A percentile compares a stretch with the other conserved stretches of the same genome.
phyloP scores from a whole-genome alignment of 768 basidiomycete species.

The Sporobolomyces pararoseus region DNA sequence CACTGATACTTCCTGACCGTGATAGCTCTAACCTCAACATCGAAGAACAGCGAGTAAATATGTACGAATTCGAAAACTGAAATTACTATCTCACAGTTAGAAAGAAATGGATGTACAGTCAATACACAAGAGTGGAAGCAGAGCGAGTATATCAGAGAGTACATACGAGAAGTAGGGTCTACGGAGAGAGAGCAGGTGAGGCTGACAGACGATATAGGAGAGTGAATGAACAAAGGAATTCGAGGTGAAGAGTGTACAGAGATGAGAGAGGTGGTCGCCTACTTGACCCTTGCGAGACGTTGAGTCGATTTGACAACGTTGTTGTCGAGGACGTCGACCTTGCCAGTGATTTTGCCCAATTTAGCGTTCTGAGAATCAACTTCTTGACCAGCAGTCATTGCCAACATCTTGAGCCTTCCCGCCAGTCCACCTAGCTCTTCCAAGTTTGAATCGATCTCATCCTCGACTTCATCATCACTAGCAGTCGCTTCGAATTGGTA shows the following conservation, averaged over 20 bases:
- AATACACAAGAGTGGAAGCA: background rate
- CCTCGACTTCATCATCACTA: constrained; percentile 89
- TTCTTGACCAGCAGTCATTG: constrained; percentile 57
- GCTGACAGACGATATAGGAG: background rate
- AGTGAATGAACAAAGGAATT: background rate
- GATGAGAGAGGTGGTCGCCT: background rate
- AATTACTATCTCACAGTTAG: background rate
- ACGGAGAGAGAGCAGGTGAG: background rate
- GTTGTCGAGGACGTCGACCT: constrained; percentile 70
- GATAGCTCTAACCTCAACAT: too few species aligned
- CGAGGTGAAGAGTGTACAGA: background rate
- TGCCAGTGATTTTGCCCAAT: constrained; percentile 70
- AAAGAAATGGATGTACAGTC: background rate
- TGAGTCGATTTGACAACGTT: constrained; percentile 77
- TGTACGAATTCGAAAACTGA: too few species aligned
- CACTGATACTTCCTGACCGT: too few species aligned
- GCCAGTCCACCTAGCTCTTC: constrained; percentile 76
- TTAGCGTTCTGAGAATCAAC: constrained; percentile 79
- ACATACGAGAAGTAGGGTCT: background rate
- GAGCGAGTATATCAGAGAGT: background rate
- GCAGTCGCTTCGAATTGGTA: constrained; percentile 88
- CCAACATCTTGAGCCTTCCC: constrained; percentile 49
- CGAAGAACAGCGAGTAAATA: too few species aligned
- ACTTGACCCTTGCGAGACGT: constrained; percentile 57
- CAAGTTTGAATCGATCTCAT: constrained; percentile 87